Base-by-base conservation (phyloP, 2,329 filamentous ascomycete genomes). In the Ascochyta fabae region DNA sequence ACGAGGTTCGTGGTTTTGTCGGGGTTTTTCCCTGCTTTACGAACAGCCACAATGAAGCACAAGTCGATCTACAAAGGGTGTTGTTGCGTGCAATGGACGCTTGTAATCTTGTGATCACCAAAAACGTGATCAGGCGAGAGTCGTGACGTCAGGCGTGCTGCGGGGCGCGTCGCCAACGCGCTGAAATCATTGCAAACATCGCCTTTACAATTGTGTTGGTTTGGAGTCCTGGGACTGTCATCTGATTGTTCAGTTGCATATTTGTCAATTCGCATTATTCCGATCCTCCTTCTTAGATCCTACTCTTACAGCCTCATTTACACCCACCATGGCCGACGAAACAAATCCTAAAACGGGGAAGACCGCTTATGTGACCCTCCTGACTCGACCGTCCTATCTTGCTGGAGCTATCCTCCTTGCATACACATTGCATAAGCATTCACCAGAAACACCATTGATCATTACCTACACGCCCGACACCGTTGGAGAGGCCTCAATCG, bases 371-470 rank as follows among this genome's bases (percentile, higher is more conserved):
- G 77, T 79, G 16, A 84, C 81, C 1, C 74, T 84, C 27, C 76
- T 84, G 29, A 84, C 81, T 1, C 75, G 78, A n/a, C 72, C 78
- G 4, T 80, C 77, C 19, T 84, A 84, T 62, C 75, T 84, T 6
- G 78, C 82, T 13, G 82, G 82, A 33, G 80, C 81, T 10, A 71
- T 83, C 7, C 71, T 83, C 9, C 78, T 84, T 10, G 78, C 80
- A 10, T 73, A 83, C 61, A 80, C 80, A 4, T 72, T 84, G 5
- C 68, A 76, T 40, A 78, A 78, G 56, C 76, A 81, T 50, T 72
- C 72, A 4, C 79, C 79, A 4, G 65, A 67, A 38, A 79, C 82
- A 31, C 81, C 82, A 12, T 70, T 84, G 15, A 70, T 84, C 27
- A 79, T 84, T 22, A 75, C 80, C 23, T 80, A 81, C 64, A 83